Evolutionary conservation across 805 yeast species (phyloP).

Genomic region (Hanseniaspora lachancei): DNA sequence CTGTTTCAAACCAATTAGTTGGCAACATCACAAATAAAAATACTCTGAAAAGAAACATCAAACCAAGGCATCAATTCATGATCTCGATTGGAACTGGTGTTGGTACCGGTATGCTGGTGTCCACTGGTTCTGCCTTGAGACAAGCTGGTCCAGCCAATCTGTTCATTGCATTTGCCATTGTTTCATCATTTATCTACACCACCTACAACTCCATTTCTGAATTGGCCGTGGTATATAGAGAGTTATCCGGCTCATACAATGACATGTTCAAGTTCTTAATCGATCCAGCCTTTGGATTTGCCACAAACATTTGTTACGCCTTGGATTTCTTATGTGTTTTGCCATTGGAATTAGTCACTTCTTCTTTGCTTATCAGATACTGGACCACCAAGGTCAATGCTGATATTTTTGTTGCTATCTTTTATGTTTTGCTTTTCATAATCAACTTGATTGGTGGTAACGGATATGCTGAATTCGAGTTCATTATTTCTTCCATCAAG

Average conservation of each 20-base stretch:
- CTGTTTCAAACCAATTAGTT: slow-evolving; percentile 2
- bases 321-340: slow-evolving; percentile 51
- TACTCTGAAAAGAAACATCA: slow-evolving; percentile 26
- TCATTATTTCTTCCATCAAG: slow-evolving; percentile 44
- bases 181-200: slow-evolving; percentile 49
- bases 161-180: slow-evolving; percentile 44
- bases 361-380: slow-evolving; percentile 41
- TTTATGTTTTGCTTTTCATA: slow-evolving; percentile 36
- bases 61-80: slow-evolving; percentile 52
- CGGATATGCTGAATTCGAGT: slow-evolving; percentile 58
- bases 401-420: slow-evolving; percentile 45
- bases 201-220: slow-evolving; percentile 55
- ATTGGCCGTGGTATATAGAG: slow-evolving; percentile 54
- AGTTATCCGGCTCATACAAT: slow-evolving; percentile 44
- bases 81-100: slow-evolving; percentile 64
- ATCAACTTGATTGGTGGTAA: slow-evolving; percentile 44
- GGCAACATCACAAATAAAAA: not conserved
- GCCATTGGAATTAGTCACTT: slow-evolving; percentile 55
- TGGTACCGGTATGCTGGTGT: slow-evolving; percentile 65
- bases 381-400: slow-evolving; percentile 40
- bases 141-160: slow-evolving; percentile 54
- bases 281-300: slow-evolving; percentile 57
- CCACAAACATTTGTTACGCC: slow-evolving; percentile 62
- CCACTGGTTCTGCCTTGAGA: slow-evolving; percentile 45
- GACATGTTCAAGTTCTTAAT: slow-evolving; percentile 48